Percentiles rank a stretch among this genome's conserved stretches.
phyloP scores from a whole-genome alignment of 805 yeast species.

The Candida hispaniensis region DNA sequence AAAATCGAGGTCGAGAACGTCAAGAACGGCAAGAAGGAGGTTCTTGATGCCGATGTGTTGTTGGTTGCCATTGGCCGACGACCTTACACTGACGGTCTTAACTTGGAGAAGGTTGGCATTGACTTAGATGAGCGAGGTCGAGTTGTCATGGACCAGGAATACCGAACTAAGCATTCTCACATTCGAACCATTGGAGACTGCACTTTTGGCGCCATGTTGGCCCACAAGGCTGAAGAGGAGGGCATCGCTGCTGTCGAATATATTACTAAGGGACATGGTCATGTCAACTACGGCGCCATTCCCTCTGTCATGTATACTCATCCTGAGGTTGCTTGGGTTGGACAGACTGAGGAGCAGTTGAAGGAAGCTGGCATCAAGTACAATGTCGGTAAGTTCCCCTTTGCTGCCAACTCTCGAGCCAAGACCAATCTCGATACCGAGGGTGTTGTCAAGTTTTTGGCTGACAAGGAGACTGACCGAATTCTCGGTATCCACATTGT shows the following conservation, averaged over 20 bases:
- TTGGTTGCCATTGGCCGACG: slow-evolving; percentile 98
- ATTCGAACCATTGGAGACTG: slow-evolving; percentile 97
- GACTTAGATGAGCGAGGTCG: slow-evolving; percentile 90
- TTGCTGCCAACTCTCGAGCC: slow-evolving; percentile 98
- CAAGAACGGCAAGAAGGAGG: slow-evolving; percentile 71
- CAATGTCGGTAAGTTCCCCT: slow-evolving; percentile 96
- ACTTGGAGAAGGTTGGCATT: slow-evolving; percentile 78
- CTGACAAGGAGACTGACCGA: slow-evolving; percentile 96
- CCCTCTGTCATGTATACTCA: slow-evolving; percentile 99
- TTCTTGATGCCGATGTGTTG: slow-evolving; percentile 80
- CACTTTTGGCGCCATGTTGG: slow-evolving; percentile 98
- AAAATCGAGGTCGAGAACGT: slow-evolving; percentile 80
- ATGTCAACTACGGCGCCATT: slow-evolving; percentile 94
- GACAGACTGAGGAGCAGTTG: slow-evolving; percentile 88
- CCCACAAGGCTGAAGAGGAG: slow-evolving; percentile 99
- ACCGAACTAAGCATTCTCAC: slow-evolving; percentile 83
- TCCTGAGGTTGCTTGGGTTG: slow-evolving; percentile 99
- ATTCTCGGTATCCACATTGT: slow-evolving; percentile 92
- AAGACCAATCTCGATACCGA: slow-evolving; percentile 96
- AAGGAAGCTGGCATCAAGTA: slow-evolving; percentile 85
- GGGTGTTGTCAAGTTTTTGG: slow-evolving; percentile 90
- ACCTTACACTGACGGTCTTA: slow-evolving; percentile 85
- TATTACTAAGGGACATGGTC: slow-evolving; percentile 89
- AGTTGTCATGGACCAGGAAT: slow-evolving; percentile 87
- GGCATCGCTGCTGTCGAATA: slow-evolving; percentile 97